Conservation (phyloP, 495 filamentous ascomycete species). For the Neurospora discreta region DNA sequence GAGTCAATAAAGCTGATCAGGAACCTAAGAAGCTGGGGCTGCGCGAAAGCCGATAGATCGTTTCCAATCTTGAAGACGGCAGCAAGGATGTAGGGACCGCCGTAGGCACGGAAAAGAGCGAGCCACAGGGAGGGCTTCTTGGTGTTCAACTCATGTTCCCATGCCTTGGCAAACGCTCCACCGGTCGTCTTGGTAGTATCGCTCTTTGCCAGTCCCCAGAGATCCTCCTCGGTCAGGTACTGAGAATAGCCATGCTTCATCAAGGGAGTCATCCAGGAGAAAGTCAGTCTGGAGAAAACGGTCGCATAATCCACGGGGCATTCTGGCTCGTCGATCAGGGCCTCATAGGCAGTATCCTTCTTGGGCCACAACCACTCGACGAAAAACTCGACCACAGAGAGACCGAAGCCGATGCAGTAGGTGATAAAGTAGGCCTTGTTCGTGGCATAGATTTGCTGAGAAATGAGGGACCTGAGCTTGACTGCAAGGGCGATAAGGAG, state of each 20-base stretch:
- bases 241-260: constrained; percentile 93
- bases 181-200: constrained; percentile 69
- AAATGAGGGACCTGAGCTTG: constrained; percentile 80
- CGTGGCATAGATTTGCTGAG: constrained; percentile 55
- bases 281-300: constrained; percentile 87
- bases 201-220: constrained; percentile 79
- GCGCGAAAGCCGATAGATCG: constrained; percentile 74
- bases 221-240: constrained; percentile 88
- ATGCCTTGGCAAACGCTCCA: constrained; percentile 55
- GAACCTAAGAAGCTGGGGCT: constrained; percentile 80
- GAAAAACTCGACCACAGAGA: constrained; percentile 63
- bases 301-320: constrained; percentile 93
- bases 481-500: constrained; percentile 70
- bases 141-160: constrained; percentile 66
- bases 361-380: constrained; percentile 92
- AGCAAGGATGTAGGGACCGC: constrained; percentile 69
- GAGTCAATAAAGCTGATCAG: constrained; percentile 83
- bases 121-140: constrained; percentile 80
- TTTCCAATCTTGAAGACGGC: constrained; percentile 75
- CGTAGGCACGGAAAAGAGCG: constrained; percentile 77
- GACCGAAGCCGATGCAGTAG: constrained; percentile 62
- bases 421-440: constrained; percentile 66
- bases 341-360: constrained; percentile 71
- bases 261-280: constrained; percentile 97
- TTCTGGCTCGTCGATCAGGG: constrained; percentile 72